Conservation (phyloP, 2,329 filamentous ascomycete species). For the Trichoderma sp. region DNA sequence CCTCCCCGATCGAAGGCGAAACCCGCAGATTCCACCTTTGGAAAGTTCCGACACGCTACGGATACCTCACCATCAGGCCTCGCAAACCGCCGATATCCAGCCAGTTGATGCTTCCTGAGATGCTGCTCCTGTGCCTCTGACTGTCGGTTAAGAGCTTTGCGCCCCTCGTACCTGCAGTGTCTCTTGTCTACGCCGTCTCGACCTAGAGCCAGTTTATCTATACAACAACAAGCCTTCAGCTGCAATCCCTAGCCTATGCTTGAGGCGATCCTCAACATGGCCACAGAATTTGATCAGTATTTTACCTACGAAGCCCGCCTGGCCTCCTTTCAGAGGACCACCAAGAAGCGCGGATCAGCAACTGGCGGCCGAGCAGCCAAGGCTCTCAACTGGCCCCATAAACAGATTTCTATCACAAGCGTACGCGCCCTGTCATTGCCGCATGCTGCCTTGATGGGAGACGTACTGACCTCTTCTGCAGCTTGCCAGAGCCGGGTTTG, state of each 20-base stretch:
- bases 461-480: conserved; percentile 39
- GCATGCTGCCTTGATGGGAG: background rate
- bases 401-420: conserved; percentile 33
- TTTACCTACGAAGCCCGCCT: conserved; percentile 72
- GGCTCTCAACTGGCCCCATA: conserved; percentile 72
- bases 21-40: background rate
- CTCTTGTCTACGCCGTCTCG: background rate
- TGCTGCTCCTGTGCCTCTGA: conserved; percentile 2
- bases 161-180: conserved; percentile 11
- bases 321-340: conserved; percentile 68
- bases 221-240: background rate
- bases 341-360: conserved; percentile 68
- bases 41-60: background rate
- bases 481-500: conserved; percentile 90
- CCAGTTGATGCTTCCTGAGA: conserved; percentile 13
- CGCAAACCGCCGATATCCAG: background rate
- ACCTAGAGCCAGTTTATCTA: background rate
- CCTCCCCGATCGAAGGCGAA: background rate
- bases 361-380: conserved; percentile 52
- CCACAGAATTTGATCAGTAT: conserved; percentile 38
- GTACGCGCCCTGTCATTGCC: conserved; percentile 25
- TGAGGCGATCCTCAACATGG: conserved; percentile 17
- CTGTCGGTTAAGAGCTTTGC: background rate
- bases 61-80: background rate
- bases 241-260: background rate